Base-by-base conservation (phyloP, 257 asterid genomes). In the Primulina tabacum region DNA sequence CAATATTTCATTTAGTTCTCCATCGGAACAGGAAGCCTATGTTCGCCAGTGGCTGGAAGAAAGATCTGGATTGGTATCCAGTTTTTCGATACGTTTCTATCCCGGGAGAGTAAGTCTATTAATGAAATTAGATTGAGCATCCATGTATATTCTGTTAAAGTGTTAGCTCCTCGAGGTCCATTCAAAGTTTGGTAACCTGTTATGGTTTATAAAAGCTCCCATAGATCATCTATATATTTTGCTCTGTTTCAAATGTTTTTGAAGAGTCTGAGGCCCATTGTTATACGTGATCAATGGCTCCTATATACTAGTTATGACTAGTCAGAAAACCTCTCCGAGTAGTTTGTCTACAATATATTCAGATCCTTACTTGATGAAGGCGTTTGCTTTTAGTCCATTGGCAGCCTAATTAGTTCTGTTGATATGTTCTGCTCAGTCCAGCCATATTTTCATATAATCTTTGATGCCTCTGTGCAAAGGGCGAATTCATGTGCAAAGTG, bases 41-140 rank as follows among this genome's bases (percentile, higher is more conserved):
- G 95, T 91, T 33, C 92, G 84, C 43, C 84, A 81, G 62, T 94
- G 99, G 99, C 89, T 94, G 26, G 90, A 89, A 77, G 96, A 86
- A 71, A 82, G 99, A 82, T 80, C 82, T 71, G 97, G 96, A 47
- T 83, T 85, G 67, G 77, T 55, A 64, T 83, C 90, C 14, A 69
- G 53, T 76, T 83, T 94, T 47, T 33, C 71, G 1, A 84, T 94
- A 73, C 75, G 83, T 43, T 94, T 94, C 73, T 94, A 94, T 81
- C 99, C 99, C 1, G 92, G 96, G 82, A 85, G 89, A 83, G 97
- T 94, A 82, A 84, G 84, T 83, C 69, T 10, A 37, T 59, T 69
- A 43, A 16, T 26, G 18, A 21, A 10, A 67, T n/a, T 3, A 50
- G 34, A 24, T 8, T 67, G 40, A 29, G 18, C 63, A 55, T 53